Conservation (phyloP, 2,329 filamentous ascomycete species). For the Talaromyces sp. region DNA sequence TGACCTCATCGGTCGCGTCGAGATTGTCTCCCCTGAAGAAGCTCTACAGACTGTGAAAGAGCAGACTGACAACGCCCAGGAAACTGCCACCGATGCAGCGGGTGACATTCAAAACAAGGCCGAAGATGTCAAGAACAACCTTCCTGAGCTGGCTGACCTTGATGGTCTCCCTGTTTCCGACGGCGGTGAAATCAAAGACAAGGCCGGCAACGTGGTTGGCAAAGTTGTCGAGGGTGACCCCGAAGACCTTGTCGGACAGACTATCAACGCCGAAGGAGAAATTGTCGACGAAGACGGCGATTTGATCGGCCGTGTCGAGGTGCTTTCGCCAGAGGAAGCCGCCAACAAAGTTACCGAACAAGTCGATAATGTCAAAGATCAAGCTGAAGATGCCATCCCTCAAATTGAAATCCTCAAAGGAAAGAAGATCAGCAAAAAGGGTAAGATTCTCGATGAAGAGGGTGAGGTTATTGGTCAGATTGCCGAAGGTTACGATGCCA, state of each 20-base stretch:
- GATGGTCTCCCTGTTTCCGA: conserved; percentile 42
- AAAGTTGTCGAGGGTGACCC: conserved; percentile 36
- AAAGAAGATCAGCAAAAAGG: conserved; percentile 20
- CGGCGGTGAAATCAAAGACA: conserved; percentile 48
- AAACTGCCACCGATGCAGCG: conserved; percentile 5
- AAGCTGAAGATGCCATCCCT: conserved; percentile 20
- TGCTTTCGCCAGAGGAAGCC: conserved; percentile 18
- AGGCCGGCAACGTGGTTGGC: conserved; percentile 28
- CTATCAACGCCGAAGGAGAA: conserved; percentile 29
- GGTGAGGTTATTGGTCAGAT: conserved; percentile 34
- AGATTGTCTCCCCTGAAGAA: conserved; percentile 8
- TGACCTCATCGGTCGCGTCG: conserved; percentile 27
- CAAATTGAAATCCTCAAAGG: conserved; percentile 7
- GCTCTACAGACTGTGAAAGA: conserved; percentile 18
- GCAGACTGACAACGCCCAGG: conserved; percentile 19
- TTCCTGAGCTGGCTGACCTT: conserved; percentile 29
- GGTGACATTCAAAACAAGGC: conserved; percentile 17
- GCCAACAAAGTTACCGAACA: conserved; percentile 21
- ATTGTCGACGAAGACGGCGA: conserved; percentile 32
- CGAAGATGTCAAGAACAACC: conserved; percentile 28
- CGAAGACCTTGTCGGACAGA: conserved; percentile 34
- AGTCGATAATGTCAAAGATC: conserved; percentile 20
- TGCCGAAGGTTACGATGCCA: conserved; percentile 31
- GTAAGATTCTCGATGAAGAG: conserved; percentile 44
- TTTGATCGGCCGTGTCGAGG: conserved; percentile 22